Percentiles rank a stretch among this genome's conserved stretches.
phyloP scores from a whole-genome alignment of 768 basidiomycete species.

The Grammothele lineata region DNA sequence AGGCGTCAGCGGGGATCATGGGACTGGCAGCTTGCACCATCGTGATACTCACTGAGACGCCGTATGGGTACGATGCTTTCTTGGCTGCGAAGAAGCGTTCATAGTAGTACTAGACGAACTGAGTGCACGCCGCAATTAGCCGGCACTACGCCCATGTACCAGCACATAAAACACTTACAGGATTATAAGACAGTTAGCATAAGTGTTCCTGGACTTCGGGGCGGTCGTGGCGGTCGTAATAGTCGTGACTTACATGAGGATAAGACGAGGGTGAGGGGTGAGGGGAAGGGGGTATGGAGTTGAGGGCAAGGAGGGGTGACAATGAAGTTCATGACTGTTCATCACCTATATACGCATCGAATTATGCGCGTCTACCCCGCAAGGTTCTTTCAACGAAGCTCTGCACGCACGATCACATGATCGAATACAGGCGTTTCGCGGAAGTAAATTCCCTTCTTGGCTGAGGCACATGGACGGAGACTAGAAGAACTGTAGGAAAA shows the following conservation, averaged over 20 bases:
- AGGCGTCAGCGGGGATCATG: too few relatives aligned
- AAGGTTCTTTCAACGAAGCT: background rate
- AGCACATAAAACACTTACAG: conserved; percentile 4
- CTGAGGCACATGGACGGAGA: too few relatives aligned
- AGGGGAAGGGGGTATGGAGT: background rate
- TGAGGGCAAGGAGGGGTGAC: conserved; percentile 1
- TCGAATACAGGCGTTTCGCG: background rate
- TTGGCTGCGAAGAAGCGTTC: too few relatives aligned
- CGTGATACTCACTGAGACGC: too few relatives aligned
- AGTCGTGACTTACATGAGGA: conserved; percentile 14
- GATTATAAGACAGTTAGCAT: conserved; percentile 3
- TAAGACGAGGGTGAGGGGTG: background rate
- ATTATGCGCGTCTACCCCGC: background rate
- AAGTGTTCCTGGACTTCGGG: background rate
- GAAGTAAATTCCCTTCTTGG: background rate
- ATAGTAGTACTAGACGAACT: too few relatives aligned
- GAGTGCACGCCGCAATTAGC: too few relatives aligned
- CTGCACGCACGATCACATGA: too few relatives aligned
- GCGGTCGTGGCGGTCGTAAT: background rate
- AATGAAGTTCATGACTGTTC: too few relatives aligned
- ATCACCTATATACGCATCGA: conserved; percentile 9
- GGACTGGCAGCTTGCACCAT: too few relatives aligned
- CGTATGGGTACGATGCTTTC: too few relatives aligned
- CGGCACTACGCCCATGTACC: too few relatives aligned
- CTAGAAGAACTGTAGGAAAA: too few relatives aligned